phyloP scores from a whole-genome alignment of 768 basidiomycete species.

The Hemileccinum rubropunctum region DNA sequence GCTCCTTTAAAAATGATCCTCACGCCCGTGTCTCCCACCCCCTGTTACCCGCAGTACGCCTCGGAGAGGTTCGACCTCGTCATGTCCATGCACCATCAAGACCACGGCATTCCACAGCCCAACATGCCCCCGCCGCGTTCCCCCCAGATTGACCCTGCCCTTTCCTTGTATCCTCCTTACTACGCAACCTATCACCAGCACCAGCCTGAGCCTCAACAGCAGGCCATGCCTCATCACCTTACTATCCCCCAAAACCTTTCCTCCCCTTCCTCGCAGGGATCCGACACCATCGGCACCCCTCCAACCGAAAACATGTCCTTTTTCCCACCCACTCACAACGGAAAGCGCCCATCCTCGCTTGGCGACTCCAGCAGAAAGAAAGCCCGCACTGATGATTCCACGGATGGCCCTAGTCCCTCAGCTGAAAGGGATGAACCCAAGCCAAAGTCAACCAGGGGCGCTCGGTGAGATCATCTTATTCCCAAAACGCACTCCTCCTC shows the following conservation, averaged over 20 bases:
- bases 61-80: conserved; percentile 41
- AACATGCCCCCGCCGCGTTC: conserved; percentile 50
- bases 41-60: conserved; percentile 22
- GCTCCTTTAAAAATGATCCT: conserved; percentile 9
- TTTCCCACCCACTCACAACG: conserved; percentile 52
- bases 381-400: conserved; percentile 53
- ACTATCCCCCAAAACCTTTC: conserved; percentile 59
- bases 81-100: conserved; percentile 43
- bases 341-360: conserved; percentile 62
- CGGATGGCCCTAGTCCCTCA: conserved; percentile 47
- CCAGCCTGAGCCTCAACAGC: conserved; percentile 43
- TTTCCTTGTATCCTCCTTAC: conserved; percentile 65
- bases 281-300: conserved; percentile 72
- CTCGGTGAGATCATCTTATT: conserved; percentile 50
- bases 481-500: conserved; percentile 1
- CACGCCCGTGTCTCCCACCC: conserved; percentile 6
- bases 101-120: conserved; percentile 38
- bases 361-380: conserved; percentile 53
- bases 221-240: conserved; percentile 53
- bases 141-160: conserved; percentile 66
- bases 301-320: conserved; percentile 59
- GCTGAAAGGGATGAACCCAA: conserved; percentile 66
- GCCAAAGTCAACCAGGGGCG: conserved; percentile 84
- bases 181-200: conserved; percentile 53
- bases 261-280: conserved; percentile 78